These are phyloP conservation scores for Umbellularia californica DNA, from an alignment of 164 flowering plant species.

Conservation along the genomic window DNA sequence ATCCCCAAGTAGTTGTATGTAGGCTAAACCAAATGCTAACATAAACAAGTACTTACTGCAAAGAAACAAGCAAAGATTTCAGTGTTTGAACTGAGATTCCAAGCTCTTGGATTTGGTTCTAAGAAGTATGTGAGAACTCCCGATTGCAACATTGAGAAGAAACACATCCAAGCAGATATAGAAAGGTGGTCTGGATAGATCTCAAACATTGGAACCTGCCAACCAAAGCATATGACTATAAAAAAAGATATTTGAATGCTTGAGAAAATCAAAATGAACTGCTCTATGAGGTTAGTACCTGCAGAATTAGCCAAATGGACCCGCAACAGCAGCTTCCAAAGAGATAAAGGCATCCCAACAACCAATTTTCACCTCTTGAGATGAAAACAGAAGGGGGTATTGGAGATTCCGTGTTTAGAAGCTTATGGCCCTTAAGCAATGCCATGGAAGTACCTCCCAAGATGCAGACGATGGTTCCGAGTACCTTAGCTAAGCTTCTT, in stretches of 20 bases:
- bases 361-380: conserved; percentile 35
- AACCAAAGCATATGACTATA: background rate
- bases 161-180: conserved; percentile 69
- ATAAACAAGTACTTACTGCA: conserved; percentile 33
- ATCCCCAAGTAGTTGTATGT: background rate
- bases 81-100: conserved; percentile 39
- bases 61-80: conserved; percentile 34
- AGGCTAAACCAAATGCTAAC: background rate
- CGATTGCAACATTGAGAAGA: conserved; percentile 50
- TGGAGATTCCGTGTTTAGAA: conserved; percentile 31
- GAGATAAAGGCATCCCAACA: conserved; percentile 50
- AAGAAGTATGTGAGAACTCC: conserved; percentile 33
- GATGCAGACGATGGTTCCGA: conserved; percentile 48
- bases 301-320: conserved; percentile 66
- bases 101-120: conserved; percentile 38
- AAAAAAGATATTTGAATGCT: background rate
- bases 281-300: conserved; percentile 28
- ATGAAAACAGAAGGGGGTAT: conserved; percentile 2
- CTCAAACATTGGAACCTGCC: conserved; percentile 50
- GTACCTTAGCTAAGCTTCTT: conserved; percentile 43
- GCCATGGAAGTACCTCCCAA: conserved; percentile 51
- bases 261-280: background rate
- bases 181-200: conserved; percentile 54
- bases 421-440: conserved; percentile 50
- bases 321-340: conserved; percentile 48